phyloP scores from a whole-genome alignment of 1,284 basidiomycete species.

The Caloboletus firmus region DNA sequence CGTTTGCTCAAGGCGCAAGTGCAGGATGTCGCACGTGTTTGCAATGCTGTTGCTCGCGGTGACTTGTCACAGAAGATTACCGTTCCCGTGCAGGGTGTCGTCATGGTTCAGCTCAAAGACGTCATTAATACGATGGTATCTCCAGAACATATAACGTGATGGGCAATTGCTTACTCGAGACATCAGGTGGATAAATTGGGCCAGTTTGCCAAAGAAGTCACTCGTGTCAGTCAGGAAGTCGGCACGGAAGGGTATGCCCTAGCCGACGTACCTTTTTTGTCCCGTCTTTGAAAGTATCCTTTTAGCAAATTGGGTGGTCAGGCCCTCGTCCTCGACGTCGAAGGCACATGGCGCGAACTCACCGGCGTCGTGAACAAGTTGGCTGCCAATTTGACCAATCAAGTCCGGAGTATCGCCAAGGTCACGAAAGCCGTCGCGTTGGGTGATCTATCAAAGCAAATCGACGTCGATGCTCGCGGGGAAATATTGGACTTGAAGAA shows the following conservation, averaged over 20 bases:
- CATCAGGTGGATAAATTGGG: constrained; percentile 70
- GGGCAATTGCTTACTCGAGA: constrained; percentile 11
- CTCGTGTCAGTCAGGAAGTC: constrained; percentile 88
- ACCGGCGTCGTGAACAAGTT: constrained; percentile 90
- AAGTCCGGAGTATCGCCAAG: constrained; percentile 92
- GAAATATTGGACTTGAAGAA: constrained; percentile 98
- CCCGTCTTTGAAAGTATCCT: constrained; percentile 8
- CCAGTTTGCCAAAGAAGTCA: constrained; percentile 83
- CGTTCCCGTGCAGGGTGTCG: constrained; percentile 92
- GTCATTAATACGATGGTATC: constrained; percentile 95
- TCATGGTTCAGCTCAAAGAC: constrained; percentile 97
- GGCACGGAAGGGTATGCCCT: constrained; percentile 78
- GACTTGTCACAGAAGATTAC: constrained; percentile 97
- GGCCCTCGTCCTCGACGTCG: constrained; percentile 88
- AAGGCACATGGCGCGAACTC: constrained; percentile 92
- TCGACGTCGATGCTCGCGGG: constrained; percentile 94
- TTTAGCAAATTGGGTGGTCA: constrained; percentile 85
- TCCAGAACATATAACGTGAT: constrained; percentile 6
- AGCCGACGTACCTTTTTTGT: constrained; percentile 1
- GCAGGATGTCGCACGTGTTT: constrained; percentile 86
- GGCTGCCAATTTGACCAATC: constrained; percentile 92
- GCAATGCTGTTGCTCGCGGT: constrained; percentile 93
- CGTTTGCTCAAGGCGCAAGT: constrained; percentile 80
- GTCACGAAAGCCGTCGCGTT: constrained; percentile 98
- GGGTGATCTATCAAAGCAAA: constrained; percentile 94